Evolutionary conservation across 768 basidiomycete genomes (phyloP), one percentile per base, ranked within the genome.

Genomic region (Dentipellis fragilis): DNA sequence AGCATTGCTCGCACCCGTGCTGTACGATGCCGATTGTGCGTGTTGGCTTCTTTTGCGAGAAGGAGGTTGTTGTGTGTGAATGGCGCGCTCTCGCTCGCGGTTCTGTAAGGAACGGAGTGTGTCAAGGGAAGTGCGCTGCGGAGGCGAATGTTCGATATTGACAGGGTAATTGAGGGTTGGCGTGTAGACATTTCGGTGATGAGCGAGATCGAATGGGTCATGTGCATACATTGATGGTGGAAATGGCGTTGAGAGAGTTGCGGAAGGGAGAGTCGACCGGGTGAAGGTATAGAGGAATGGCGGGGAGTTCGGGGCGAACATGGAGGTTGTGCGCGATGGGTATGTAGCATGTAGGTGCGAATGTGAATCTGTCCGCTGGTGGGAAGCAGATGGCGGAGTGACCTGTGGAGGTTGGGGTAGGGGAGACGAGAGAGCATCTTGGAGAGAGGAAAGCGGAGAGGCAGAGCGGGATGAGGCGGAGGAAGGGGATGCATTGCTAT

Each of bases 191-290:
- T 57, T 59, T 56, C 40, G 37, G 38, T 54, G 17, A 16, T 23
- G 48, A 22, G 14, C 29, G 19, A 21, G 48, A 1, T 49, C 29
- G 19, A 49, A 23, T 14, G 48, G 48, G 22, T 35, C 22, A 12
- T 23, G 22, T 49, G 21, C 49, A 58, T 65, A 52, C 56, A 66
- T 39, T 55, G 48, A 35, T 40, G 51, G 35, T 47, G 57, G 42
- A 57, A 53, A 55, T 40, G 49, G 60, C 40, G 59, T 61, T 62
- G 83, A 80, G 12, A 85, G 68, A 1, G 82, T 80, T 6, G 82
- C 72, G 7, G 80, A 84, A 22, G 87, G 85, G 22, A 85, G 74
- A 0, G 85, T 80, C 1, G 78, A 73, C 48, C 83, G 78, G 3
- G 81, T 76, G 53, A 85, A 73, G 59, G 65, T 73, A 62, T 78